Conservation (phyloP, 768 basidiomycete genomes). For the Hemileccinum rubropunctum region DNA sequence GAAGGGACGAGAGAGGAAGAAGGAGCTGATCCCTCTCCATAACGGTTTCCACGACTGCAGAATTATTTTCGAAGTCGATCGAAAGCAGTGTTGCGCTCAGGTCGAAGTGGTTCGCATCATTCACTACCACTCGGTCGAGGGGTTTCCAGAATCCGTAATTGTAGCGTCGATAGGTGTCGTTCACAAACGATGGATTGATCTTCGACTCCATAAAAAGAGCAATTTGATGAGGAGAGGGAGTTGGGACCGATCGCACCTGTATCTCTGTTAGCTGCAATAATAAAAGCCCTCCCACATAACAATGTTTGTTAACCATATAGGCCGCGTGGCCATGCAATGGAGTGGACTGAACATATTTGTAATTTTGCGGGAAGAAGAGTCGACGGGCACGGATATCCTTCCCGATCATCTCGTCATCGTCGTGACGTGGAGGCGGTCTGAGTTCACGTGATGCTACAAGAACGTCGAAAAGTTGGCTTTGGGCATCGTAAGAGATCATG, state of each 20-base stretch:
- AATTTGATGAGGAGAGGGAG: background rate
- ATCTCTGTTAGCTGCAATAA: background rate
- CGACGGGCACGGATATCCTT: background rate
- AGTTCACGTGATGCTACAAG: background rate
- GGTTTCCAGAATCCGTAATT: background rate
- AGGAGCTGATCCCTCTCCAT: background rate
- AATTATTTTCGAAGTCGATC: background rate
- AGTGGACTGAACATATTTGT: background rate
- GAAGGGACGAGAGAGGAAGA: too few species aligned
- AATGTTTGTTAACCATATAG: background rate
- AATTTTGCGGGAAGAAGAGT: background rate
- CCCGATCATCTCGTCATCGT: background rate
- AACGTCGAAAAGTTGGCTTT: background rate
- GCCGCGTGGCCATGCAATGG: background rate
- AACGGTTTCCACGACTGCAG: background rate
- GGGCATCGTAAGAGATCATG: background rate
- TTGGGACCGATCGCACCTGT: background rate
- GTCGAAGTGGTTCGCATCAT: background rate
- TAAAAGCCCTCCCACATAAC: background rate
- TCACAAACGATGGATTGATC: background rate
- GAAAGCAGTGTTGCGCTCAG: background rate
- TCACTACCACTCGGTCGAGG: background rate
- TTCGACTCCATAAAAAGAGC: background rate
- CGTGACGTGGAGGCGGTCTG: background rate
- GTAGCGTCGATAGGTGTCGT: background rate